Base-by-base conservation (phyloP, 2,329 filamentous ascomycete species). In the Bipolaris cookei region DNA sequence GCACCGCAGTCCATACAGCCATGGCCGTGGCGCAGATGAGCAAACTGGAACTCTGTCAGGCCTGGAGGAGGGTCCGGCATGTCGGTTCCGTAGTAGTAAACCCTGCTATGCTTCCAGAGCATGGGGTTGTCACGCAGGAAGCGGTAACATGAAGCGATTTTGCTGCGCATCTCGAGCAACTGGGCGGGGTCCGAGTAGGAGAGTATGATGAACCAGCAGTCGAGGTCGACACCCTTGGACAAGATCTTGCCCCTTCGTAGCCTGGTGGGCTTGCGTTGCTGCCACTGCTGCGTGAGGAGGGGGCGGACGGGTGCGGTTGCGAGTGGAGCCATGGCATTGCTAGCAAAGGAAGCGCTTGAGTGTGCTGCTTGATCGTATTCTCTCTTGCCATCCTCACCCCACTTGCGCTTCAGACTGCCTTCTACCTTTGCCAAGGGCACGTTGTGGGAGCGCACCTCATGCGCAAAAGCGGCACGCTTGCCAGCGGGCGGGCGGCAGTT, bases 21-120 rank as follows among this genome's bases (percentile, higher is more conserved):
- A 46, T 72, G 69, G 6, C 76, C 76, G 37, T 76, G 71, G 6
- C 77, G 66, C 14, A 79, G 62, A 52, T 78, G 68, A 13, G 75
- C 73, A 59, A 78, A 79, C 48, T 79, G 73, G 21, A 69, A 74
- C 48, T 79, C 77, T 6, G 67, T 72, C n/a, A 78, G 59, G 16
- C 72, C 75, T 28, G 67, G 64, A 13, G 73, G 69, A 16, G 73
- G 73, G 39, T 73, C 70, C 20, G 74, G 75, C 41, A 77, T 68
- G 21, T 66, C 66, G 28, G 61, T 63, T 23, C 70, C 68, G 55
- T 74, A 77, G 45, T 70, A 70, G 62, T 74, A 70, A 30, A 58
- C 64, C 43, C 75, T 62, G 62, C 72, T 73, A 45, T 75, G 69
- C 60, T 75, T 74, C 76, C 76, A 78, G 30, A 77, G 70, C 65